Evolutionary conservation across 352 stramenopile species (phyloP).

Genomic region (Phytophthora aleatoria): DNA sequence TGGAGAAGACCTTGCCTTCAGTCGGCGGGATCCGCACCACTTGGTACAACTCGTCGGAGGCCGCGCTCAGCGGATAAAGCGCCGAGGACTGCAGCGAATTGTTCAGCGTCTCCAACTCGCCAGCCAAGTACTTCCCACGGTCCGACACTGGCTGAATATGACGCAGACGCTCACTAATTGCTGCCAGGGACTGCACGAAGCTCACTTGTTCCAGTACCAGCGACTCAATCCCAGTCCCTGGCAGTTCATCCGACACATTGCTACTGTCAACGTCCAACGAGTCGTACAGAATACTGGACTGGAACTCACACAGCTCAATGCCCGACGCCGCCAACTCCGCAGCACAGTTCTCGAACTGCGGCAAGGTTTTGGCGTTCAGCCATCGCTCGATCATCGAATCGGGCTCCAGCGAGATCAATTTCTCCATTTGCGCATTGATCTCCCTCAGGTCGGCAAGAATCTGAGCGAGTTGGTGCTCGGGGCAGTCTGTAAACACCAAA

Average conservation of each 20-base stretch:
- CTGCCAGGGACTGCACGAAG: conserved; percentile 74
- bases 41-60: conserved; percentile 75
- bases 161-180: conserved; percentile 71
- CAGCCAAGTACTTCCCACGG: conserved; percentile 48
- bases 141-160: conserved; percentile 65
- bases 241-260: conserved; percentile 8
- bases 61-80: conserved; percentile 72
- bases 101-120: conserved; percentile 63
- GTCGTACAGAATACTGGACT: conserved; percentile 76
- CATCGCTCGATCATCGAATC: conserved; percentile 64
- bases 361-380: conserved; percentile 55
- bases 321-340: conserved; percentile 48
- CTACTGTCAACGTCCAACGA: conserved; percentile 46
- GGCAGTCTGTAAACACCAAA: conserved; percentile 62
- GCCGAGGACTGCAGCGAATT: conserved; percentile 57
- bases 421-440: conserved; percentile 42
- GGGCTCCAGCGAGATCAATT: conserved; percentile 51
- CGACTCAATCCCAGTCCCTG: conserved; percentile 46
- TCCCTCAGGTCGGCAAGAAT: conserved; percentile 49
- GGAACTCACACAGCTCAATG: conserved; percentile 67
- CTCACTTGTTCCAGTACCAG: conserved; percentile 76
- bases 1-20: conserved; percentile 87
- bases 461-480: conserved; percentile 53
- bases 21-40: conserved; percentile 72
- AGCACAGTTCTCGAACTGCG: conserved; percentile 59